Base-by-base conservation (phyloP, 106 monocot genomes). In the Agapanthus africanus region DNA sequence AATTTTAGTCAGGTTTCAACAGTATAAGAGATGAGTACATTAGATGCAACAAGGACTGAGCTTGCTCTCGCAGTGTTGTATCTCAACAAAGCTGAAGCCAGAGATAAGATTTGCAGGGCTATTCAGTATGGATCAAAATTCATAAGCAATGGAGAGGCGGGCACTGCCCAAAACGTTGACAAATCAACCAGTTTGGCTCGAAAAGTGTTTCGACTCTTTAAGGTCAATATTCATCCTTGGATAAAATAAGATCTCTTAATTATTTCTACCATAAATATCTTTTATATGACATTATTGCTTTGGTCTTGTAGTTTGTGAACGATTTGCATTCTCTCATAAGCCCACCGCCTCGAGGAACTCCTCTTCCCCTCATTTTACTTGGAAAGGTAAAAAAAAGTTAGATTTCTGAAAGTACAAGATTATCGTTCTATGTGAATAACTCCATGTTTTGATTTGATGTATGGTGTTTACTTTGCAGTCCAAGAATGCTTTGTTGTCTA, bases 81-180 rank as follows among this genome's bases (percentile, higher is more conserved):
- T 70, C 54, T 93, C 65, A 93, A 90, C 80, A 90, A 93, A 81
- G 73, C 93, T 37, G 93, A 93, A 71, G 86, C 93, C 19, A 86
- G 93, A 72, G 93, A 93, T 78, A 93, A 93, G 78, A 87, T 93
- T 36, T 93, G 93, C 56, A 81, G 93, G 59, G 84, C 90, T 51
- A 93, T 93, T 42, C 93, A 93, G 63, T 93, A 93, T 76, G 93
- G 90, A 4, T 90, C 93, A 4, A 93, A 90, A 72, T 90, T 90
- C 54, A 25, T 93, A 69, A 90, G 93, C 79, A 79, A 93, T 70
- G 93, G 93, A 67, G 57, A 90, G 64, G 76, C 93, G 50, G 89
- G 89, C 39, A 71, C 90, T 36, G 93, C 93, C 32, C 86, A 90
- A 63, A 79, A 84, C 82, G 82, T 93, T 59, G 93, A 93, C 59